phyloP scores from a whole-genome alignment of 2,329 filamentous ascomycete species.

The Colletotrichum cuscutae region DNA sequence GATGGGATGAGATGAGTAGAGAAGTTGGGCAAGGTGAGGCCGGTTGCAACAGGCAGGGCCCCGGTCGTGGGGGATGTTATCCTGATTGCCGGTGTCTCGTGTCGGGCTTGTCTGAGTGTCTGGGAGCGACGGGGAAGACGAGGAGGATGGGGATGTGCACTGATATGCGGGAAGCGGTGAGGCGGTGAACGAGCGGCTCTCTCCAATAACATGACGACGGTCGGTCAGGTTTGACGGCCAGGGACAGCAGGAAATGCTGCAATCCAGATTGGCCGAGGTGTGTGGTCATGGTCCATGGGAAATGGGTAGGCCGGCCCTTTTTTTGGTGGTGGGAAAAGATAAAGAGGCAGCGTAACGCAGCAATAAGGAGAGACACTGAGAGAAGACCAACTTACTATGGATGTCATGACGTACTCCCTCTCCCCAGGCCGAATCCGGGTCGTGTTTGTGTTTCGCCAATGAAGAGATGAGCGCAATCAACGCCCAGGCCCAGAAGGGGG shows the following conservation, averaged over 20 bases:
- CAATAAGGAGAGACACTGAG: not conserved
- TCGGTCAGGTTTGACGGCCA: conserved; percentile 15
- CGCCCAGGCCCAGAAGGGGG: conserved; percentile 4
- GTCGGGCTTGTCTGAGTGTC: conserved; percentile 29
- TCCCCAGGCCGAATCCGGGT: conserved; percentile 30
- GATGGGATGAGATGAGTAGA: conserved; percentile 9
- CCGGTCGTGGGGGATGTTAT: conserved; percentile 29
- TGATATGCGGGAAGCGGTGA: conserved; percentile 35
- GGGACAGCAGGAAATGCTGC: conserved; percentile 23
- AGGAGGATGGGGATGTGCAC: conserved; percentile 30
- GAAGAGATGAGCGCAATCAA: conserved; percentile 23
- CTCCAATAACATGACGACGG: conserved; percentile 27
- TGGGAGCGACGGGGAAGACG: conserved; percentile 30
- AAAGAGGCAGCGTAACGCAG: not conserved
- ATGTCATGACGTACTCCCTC: conserved; percentile 43
- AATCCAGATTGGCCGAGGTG: conserved; percentile 30
- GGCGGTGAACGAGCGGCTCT: conserved; percentile 36
- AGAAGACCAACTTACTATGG: conserved; percentile 43
- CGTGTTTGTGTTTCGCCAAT: conserved; percentile 34
- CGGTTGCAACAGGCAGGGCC: conserved; percentile 31
- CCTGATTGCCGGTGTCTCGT: conserved; percentile 34
- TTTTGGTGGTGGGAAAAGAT: not conserved
- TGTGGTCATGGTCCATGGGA: not conserved
- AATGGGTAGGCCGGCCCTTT: not conserved
- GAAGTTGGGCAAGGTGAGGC: conserved; percentile 32